A percentile compares a stretch with the other conserved stretches of the same genome.
Evolutionary conservation across 2,329 filamentous ascomycete genomes (phyloP).

Genomic region (Fusarium bactridioides): DNA sequence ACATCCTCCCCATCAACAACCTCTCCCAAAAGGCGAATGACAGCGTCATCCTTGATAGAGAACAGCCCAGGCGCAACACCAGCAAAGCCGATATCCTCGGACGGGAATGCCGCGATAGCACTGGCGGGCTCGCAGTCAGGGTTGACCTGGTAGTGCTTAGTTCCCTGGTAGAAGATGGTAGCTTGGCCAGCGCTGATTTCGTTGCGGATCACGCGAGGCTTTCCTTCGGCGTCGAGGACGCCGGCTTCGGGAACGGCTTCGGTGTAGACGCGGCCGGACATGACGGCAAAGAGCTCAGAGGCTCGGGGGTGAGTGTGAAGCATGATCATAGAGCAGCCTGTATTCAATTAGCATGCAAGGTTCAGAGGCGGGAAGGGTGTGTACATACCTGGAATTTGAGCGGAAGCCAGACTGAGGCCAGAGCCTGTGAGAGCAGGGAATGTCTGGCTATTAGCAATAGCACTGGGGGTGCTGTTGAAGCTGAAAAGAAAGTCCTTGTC

Average conservation of each 20-base stretch:
- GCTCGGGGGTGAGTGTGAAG: constrained; percentile 63
- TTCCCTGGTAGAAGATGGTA: constrained; percentile 62
- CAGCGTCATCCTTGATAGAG: constrained; percentile 51
- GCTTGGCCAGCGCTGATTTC: constrained; percentile 54
- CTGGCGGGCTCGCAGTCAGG: constrained; percentile 58
- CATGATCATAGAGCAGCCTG: constrained; percentile 62
- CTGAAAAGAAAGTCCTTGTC: constrained; percentile 58
- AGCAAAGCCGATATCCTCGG: constrained; percentile 60
- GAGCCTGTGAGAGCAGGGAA: constrained; percentile 65
- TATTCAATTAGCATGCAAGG: not conserved
- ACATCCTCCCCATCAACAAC: constrained; percentile 56
- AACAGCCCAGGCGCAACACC: constrained; percentile 59
- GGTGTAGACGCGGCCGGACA: constrained; percentile 56
- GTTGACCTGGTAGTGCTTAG: constrained; percentile 64
- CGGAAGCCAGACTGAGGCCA: constrained; percentile 58
- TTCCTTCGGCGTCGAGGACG: constrained; percentile 46
- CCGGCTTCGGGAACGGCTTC: constrained; percentile 62
- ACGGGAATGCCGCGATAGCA: constrained; percentile 59
- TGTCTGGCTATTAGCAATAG: constrained; percentile 61
- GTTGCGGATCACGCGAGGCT: constrained; percentile 52
- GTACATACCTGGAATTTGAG: constrained; percentile 52
- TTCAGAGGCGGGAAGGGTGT: fast-evolving
- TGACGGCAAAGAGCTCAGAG: constrained; percentile 61
- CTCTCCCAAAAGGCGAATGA: constrained; percentile 57
- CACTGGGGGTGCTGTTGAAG: constrained; percentile 49